Conservation (phyloP, 257 asterid genomes). For the Primulina tabacum region DNA sequence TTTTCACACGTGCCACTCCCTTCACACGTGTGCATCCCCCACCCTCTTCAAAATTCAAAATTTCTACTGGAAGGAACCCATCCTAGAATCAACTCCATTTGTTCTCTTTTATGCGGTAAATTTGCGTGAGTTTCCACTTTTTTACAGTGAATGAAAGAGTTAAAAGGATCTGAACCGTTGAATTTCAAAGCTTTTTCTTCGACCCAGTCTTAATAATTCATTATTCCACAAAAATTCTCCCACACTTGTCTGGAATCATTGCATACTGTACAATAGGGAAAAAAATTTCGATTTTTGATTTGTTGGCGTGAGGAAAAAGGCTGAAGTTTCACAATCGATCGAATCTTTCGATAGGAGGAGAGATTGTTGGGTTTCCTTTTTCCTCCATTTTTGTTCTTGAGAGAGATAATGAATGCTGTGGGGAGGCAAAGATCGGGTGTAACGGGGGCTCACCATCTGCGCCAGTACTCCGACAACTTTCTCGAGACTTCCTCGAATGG, state of each 20-base stretch:
- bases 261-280: background rate
- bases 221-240: slow-evolving; percentile 14
- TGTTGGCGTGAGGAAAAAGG: background rate
- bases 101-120: background rate
- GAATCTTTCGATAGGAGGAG: background rate
- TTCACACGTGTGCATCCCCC: slow-evolving; percentile 18
- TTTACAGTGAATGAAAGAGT: slow-evolving; percentile 16
- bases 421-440: slow-evolving; percentile 90
- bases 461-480: slow-evolving; percentile 81
- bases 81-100: slow-evolving; percentile 6
- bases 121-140: background rate
- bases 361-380: slow-evolving; percentile 15
- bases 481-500: slow-evolving; percentile 69
- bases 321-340: background rate
- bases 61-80: slow-evolving; percentile 3
- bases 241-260: slow-evolving; percentile 13
- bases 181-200: slow-evolving; percentile 29
- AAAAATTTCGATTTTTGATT: background rate
- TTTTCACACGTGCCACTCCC: slow-evolving; percentile 17
- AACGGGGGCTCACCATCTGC: slow-evolving; percentile 73
- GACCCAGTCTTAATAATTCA: slow-evolving; percentile 32
- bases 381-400: background rate
- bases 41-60: slow-evolving; percentile 40
- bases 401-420: slow-evolving; percentile 65
- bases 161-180: slow-evolving; percentile 33